Evolutionary conservation across 2,329 filamentous ascomycete genomes (phyloP).

Genomic region (Xylariales sp.): DNA sequence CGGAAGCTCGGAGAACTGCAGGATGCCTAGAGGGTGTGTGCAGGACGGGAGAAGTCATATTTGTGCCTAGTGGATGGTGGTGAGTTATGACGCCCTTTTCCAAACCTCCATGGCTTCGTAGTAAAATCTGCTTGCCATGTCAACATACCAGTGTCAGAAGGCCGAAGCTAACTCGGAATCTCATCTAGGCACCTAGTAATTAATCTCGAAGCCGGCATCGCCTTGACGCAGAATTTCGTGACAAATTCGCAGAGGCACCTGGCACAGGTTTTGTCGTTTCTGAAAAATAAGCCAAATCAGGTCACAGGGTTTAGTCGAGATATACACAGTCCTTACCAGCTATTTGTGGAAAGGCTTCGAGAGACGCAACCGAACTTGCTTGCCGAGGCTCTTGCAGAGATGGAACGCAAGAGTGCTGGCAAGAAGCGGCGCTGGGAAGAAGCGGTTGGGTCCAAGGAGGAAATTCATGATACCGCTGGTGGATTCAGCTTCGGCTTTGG

Average conservation of each 20-base stretch:
- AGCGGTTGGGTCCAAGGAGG: constrained; percentile 55
- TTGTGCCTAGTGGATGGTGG: constrained; percentile 94
- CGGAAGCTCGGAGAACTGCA: constrained; percentile 67
- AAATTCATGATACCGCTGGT: constrained; percentile 25
- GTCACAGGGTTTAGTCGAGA: constrained; percentile 78
- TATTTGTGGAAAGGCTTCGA: constrained; percentile 68
- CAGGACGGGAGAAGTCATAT: constrained; percentile 75
- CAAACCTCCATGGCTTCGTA: background rate
- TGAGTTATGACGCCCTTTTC: background rate
- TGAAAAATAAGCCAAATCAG: constrained; percentile 77
- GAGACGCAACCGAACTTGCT: constrained; percentile 63
- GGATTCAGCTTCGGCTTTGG: constrained; percentile 55
- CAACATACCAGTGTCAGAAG: no score
- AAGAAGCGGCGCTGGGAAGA: constrained; percentile 87
- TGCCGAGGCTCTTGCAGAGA: constrained; percentile 56
- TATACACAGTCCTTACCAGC: constrained; percentile 65
- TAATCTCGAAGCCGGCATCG: constrained; percentile 79
- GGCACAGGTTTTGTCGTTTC: constrained; percentile 69
- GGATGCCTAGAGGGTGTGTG: constrained; percentile 87
- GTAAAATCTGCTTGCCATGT: no score
- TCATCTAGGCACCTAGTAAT: constrained; percentile 82
- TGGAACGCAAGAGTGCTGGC: constrained; percentile 57
- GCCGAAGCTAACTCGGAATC: no score
- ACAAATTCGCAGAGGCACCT: constrained; percentile 61
- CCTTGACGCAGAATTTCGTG: constrained; percentile 94